phyloP scores from a whole-genome alignment of 2,329 filamentous ascomycete species.

The Calonectria hongkongensis region DNA sequence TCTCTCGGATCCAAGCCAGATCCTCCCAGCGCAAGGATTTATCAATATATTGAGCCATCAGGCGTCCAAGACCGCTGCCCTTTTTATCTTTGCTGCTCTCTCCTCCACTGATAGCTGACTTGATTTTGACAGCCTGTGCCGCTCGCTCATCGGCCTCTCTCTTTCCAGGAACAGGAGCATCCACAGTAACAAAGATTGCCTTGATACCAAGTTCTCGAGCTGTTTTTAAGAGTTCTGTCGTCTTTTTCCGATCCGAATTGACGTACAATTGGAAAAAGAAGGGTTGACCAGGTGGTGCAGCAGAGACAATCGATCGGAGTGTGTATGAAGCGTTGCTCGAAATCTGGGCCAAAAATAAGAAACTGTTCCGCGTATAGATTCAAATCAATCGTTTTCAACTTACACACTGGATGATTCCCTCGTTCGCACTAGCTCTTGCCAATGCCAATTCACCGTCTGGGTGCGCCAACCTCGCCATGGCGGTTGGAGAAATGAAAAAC shows the following conservation, averaged over 20 bases:
- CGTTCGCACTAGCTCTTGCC: conserved; percentile 66
- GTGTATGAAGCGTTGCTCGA: conserved; percentile 72
- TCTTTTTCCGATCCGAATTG: conserved; percentile 68
- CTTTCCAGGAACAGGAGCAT: conserved; percentile 72
- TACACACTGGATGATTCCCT: conserved; percentile 70
- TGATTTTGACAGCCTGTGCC: conserved; percentile 64
- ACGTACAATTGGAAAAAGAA: conserved; percentile 75
- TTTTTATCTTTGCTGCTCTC: conserved; percentile 69
- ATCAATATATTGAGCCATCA: conserved; percentile 71
- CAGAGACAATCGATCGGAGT: conserved; percentile 63
- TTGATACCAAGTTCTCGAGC: conserved; percentile 67
- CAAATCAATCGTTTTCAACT: conserved; percentile 36
- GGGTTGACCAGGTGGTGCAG: conserved; percentile 59
- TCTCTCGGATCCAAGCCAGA: conserved; percentile 69
- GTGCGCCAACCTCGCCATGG: conserved; percentile 47
- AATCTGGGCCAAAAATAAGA: conserved; percentile 55
- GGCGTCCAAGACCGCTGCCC: conserved; percentile 69
- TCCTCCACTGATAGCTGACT: conserved; percentile 61
- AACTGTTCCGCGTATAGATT: background rate
- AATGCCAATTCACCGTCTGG: conserved; percentile 69
- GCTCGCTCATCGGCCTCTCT: conserved; percentile 74
- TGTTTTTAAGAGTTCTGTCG: conserved; percentile 63
- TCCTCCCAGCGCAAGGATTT: conserved; percentile 70
- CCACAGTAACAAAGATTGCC: conserved; percentile 70
- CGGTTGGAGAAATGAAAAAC: conserved; percentile 50